Base-by-base conservation (phyloP, 805 yeast species). In the Candida khao-thaluensis region DNA sequence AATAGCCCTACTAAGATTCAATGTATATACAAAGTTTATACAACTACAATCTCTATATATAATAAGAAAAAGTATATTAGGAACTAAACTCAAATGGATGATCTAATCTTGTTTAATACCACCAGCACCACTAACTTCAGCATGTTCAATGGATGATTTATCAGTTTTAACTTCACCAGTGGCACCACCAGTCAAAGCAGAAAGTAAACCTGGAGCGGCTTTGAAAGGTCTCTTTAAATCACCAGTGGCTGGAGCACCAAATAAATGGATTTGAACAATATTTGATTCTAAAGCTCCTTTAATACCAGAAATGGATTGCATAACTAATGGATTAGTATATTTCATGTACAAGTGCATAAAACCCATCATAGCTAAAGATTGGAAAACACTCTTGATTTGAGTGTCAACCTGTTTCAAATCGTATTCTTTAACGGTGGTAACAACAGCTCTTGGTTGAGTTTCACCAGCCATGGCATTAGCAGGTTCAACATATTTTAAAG, bases 301-400 rank as follows among this genome's bases (percentile, higher is more conserved):
- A 55, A 93, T 71, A 37, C 96, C 91, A 38, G 95, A 78, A 53
- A 93, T 78, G 48, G 90, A 81, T 73, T 93, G 98, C 89, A 91
- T 85, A 52, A 93, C 81, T 61, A 93, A 77, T 44, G 99, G 99
- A 70, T 93, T 89, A 64, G 97, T 89, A 76, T 88, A 93, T 69
- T 88, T 85, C 95, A 93, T 80, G 80, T 91, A 91, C 47, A 93
- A 59, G 68, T 93, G 99, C 98, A 91, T 90, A 81, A 91, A 85
- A 17, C 84, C 95, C 90, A 93, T 90, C 95, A 93, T 88, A 55
- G 95, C 96, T 52, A 90, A 60, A 49, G 95, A 85, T 48, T 95
- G 85, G 74, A 83, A 81, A 51, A 88, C 77, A 49, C 95, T 79
- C 68, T 85, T 88, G 65, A 90, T 76, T 44, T 88, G 81, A 37